Evolutionary conservation across 2,329 filamentous ascomycete genomes (phyloP), one percentile per base, ranked within the genome.

Genomic region (Alternaria dauci): DNA sequence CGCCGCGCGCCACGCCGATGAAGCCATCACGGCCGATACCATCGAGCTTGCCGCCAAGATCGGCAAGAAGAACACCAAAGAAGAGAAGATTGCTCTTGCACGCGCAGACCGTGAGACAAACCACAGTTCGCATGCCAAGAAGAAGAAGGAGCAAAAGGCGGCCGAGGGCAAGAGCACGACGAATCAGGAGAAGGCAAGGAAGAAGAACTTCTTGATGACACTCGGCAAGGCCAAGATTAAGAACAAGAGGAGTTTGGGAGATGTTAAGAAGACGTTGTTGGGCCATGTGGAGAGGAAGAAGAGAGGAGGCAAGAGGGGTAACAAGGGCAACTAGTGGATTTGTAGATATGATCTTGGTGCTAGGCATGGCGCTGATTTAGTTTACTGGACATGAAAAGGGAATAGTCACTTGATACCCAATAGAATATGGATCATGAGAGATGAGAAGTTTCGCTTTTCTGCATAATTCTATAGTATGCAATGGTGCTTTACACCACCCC

Each of bases 151-250:
- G 77, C 92, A 94, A 85, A 96, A 96, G 86, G 88, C 90, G 72
- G 86, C 88, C 2, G 88, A 93, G 81, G 95, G 95, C 73, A 98
- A 98, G 88, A 96, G 92, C 77, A 94, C 93, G 38, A 98, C 94
- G 68, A 99, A 99, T 81, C 92, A 91, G 82, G 95, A 99, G 84
- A 99, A 99, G 87, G 88, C 91, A 42, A 85, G 94, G 70, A 93
- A 92, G 86, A 99, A 99, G 91, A 99, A 99, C 80, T 96, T 99
- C 81, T 78, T 99, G 72, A 99, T 99, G 95, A 98, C 94, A 39
- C 81, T 99, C 61, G 92, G 94, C 60, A 98, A 99, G 84, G 95
- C 95, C 11, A 96, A 95, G 85, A 87, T 86, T 69, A 99, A 98
- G 85, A 91, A 95, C 75, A 97, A 97, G 89, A 87, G 94, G 74